Conservation (phyloP, 306 rosid species). For the Myrica gale region DNA sequence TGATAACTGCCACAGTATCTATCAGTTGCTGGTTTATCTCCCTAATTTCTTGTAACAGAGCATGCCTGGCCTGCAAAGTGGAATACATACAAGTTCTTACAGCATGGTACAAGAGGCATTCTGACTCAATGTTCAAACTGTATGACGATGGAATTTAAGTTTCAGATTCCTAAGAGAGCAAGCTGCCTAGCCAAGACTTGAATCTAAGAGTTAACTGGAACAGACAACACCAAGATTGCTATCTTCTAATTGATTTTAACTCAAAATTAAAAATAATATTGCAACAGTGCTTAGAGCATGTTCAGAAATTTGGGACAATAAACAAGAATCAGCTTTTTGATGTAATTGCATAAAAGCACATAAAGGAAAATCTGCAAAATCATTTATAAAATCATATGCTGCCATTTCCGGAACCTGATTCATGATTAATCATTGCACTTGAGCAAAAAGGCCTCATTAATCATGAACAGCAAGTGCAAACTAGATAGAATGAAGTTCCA, state of each 20-base stretch:
- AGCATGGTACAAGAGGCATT: background rate
- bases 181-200: background rate
- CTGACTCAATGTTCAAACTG: background rate
- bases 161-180: conserved; percentile 1
- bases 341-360: background rate
- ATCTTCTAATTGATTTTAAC: background rate
- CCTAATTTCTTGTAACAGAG: conserved; percentile 38
- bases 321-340: background rate
- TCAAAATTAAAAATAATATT: background rate
- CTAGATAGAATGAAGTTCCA: no score
- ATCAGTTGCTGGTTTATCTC: conserved; percentile 34
- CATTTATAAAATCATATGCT: background rate
- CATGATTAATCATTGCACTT: background rate
- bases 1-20: conserved; percentile 32
- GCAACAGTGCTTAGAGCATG: background rate
- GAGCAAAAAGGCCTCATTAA: no score
- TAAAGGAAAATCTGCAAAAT: background rate
- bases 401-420: background rate
- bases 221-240: background rate
- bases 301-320: background rate
- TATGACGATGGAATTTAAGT: background rate
- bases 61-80: conserved; percentile 31
- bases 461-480: no score
- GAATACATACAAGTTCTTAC: background rate
- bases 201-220: background rate